Base-by-base conservation (phyloP, 768 basidiomycete genomes). In the Dioszegia hungarica region DNA sequence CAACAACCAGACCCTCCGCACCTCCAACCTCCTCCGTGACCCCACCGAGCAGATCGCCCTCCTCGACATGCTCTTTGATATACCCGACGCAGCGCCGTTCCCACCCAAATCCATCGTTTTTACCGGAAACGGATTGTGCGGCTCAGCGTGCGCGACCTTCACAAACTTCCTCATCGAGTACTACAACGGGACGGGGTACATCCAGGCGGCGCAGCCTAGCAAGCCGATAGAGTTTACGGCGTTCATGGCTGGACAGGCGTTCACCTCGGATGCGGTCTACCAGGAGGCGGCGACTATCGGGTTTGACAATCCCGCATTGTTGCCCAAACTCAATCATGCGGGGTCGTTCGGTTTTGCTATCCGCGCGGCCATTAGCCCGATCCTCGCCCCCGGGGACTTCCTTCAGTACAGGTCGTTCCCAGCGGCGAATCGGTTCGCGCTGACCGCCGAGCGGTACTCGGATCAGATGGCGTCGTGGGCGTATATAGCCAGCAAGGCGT, bases 81-180 rank as follows among this genome's bases (percentile, higher is more conserved):
- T 61, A 36, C 50, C 60, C 27, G 34, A 51, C 24, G 52, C 25
- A 20, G 49, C 62, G 1, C 59, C 62, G 17, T 64, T 57, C 55
- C 38, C 59, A 25, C 59, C 59, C 37, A 31, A 45, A 24, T 48
- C 60, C 25, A 60, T 64, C 28, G 55, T 64, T 8, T 57, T 64
- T 40, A 64, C 59, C 14, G 62, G 62, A 24, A 64, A 64, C 27
- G 62, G 62, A 9, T 40, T 64, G 11, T 64, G 59, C 50, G 62
- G 62, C 29, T 59, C 57, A n/a, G 55, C 59, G 27, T 64, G 62
- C 47, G 38, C 59, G 19, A 40, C 54, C 1, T 60, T 64, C 54
- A 64, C 55, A 14, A 60, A 54, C 36, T 64, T 64, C 53, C 44
- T 64, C 24, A 56, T 60, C 34, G 62, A 64, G 44, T 64, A 58